A percentile compares a stretch with the other conserved stretches of the same genome.
These are phyloP conservation scores for Blastocystis sp. DNA, from an alignment of 352 stramenopile genomes.

Conservation along the genomic window DNA sequence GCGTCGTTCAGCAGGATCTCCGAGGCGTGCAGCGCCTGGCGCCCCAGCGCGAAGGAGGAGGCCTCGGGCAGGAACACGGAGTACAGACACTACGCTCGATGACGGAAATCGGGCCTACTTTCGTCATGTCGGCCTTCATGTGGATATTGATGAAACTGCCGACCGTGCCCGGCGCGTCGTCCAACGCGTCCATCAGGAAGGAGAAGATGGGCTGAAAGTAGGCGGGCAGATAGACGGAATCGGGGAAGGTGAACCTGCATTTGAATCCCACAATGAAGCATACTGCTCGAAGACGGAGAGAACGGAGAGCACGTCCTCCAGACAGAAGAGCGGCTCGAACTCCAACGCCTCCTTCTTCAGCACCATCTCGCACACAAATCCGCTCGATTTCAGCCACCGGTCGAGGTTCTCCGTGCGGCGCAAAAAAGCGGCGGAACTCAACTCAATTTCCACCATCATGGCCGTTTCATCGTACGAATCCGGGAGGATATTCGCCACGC, in stretches of 20 bases:
- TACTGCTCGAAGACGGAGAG: conserved; percentile 11
- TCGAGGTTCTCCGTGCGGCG: not conserved
- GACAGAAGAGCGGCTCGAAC: not conserved
- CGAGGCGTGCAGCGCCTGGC: not conserved
- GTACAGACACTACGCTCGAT: not conserved
- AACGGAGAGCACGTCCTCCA: conserved; percentile 14
- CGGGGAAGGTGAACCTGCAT: conserved; percentile 3
- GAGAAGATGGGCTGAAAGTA: conserved; percentile 22
- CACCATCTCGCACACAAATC: conserved; percentile 26
- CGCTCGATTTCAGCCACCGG: conserved; percentile 2
- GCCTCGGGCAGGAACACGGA: conserved; percentile 18
- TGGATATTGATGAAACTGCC: conserved; percentile 48
- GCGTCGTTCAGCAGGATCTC: conserved; percentile 18
- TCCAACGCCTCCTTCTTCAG: not conserved
- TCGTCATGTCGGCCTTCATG: conserved; percentile 40
- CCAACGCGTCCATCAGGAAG: not conserved
- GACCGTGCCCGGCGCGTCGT: not conserved
- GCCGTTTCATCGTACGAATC: conserved; percentile 13
- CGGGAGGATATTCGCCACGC: conserved; percentile 17
- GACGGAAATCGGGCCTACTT: not conserved
- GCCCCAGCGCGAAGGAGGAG: not conserved
- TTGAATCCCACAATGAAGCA: not conserved
- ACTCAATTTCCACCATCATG: conserved; percentile 22
- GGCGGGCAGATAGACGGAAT: not conserved
- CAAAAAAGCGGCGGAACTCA: conserved; percentile 8